These are phyloP conservation scores for Babesia ovis DNA, from an alignment of 169 alveolate genomes.

Conservation along the genomic window DNA sequence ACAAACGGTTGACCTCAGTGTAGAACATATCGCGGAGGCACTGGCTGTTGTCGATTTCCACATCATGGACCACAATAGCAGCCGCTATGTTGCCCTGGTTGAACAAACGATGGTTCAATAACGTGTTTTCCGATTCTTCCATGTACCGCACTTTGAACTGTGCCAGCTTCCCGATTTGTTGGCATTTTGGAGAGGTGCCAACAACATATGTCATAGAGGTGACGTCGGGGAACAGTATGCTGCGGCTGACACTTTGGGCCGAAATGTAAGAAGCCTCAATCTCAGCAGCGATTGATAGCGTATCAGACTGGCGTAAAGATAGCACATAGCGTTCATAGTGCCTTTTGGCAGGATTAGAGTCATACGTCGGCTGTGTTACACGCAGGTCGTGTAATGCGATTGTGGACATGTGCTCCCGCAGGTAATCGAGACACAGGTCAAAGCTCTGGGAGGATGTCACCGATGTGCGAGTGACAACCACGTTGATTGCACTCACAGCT, in stretches of 20 bases:
- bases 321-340: constrained; percentile 25
- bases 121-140: background rate
- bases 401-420: constrained; percentile 9
- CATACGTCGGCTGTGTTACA: constrained; percentile 29
- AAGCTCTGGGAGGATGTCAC: constrained; percentile 14
- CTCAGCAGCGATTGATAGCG: constrained; percentile 22
- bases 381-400: constrained; percentile 13
- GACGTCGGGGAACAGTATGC: constrained; percentile 27
- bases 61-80: constrained; percentile 31
- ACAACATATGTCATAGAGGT: constrained; percentile 11
- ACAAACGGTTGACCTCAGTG: background rate
- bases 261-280: constrained; percentile 29
- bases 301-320: constrained; percentile 5
- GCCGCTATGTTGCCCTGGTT: constrained; percentile 20
- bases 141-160: background rate
- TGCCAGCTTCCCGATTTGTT: background rate
- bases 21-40: constrained; percentile 17
- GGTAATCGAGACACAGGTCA: constrained; percentile 2
- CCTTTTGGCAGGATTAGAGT: background rate
- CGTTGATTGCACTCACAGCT: constrained; percentile 8
- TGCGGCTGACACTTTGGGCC: constrained; percentile 15
- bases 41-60: background rate
- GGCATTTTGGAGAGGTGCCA: constrained; percentile 5
- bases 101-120: constrained; percentile 3
- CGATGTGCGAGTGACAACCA: constrained; percentile 18